These are phyloP conservation scores for Nitzschia palea DNA, from an alignment of 108 stramenopile species.

Conservation along the genomic window DNA sequence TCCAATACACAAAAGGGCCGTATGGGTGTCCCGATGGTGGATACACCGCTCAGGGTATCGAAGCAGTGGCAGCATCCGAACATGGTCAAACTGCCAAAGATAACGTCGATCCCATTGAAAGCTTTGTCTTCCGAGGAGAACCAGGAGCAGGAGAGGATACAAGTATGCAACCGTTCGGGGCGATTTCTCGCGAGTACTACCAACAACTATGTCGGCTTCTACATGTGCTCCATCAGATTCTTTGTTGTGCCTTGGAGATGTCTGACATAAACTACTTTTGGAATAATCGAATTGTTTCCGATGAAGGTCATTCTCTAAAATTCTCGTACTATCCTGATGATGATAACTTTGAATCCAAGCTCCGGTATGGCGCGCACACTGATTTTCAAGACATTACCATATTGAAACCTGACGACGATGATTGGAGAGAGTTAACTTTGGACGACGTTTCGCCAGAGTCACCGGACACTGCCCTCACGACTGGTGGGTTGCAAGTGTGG, in stretches of 20 bases:
- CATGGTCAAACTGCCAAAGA: not conserved
- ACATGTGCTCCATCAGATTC: not conserved
- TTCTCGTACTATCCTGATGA: not conserved
- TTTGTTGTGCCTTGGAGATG: not conserved
- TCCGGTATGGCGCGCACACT: not conserved
- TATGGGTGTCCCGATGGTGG: not conserved
- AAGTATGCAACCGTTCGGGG: not conserved
- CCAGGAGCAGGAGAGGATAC: not conserved
- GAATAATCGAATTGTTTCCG: not conserved
- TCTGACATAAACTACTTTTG: not conserved
- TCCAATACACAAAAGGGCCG: not conserved
- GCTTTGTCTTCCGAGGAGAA: not conserved
- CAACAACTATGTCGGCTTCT: not conserved
- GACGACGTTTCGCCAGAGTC: not conserved
- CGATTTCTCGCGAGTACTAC: not conserved
- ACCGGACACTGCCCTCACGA: not conserved
- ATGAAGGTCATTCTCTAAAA: not conserved
- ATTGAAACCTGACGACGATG: not conserved
- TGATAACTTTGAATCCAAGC: not conserved
- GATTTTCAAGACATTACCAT: conserved; percentile 4
- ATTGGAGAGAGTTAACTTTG: not conserved
- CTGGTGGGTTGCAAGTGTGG: not conserved
- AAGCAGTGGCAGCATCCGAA: conserved; percentile 2
- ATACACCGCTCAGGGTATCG: not conserved
- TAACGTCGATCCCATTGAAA: not conserved